A percentile compares a stretch with the other conserved stretches of the same genome.
Conservation (phyloP, 225 moss, liverwort and hornwort genomes). For the Physcomitrellopsis africana region DNA sequence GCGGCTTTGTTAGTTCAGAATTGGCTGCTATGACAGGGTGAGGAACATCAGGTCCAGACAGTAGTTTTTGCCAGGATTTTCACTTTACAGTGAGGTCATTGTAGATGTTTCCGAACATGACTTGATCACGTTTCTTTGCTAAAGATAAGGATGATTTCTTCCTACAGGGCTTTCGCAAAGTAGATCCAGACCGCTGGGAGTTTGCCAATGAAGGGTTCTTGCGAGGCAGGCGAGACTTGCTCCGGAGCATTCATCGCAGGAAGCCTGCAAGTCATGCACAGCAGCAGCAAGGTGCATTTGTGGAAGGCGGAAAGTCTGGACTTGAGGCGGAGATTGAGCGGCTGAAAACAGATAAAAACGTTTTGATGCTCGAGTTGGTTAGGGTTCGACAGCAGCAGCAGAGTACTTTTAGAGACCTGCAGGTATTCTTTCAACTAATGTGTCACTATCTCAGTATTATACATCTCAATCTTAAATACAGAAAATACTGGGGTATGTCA, state of each 20-base stretch:
- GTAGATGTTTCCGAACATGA: not conserved
- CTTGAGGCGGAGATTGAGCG: constrained; percentile 89
- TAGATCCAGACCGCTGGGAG: constrained; percentile 99
- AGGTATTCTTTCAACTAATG: constrained; percentile 41
- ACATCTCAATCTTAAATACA: not conserved
- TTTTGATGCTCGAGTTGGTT: constrained; percentile 86
- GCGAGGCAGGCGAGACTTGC: constrained; percentile 78
- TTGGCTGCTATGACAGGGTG: not conserved
- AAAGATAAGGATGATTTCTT: constrained; percentile 17
- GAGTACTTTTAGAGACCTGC: constrained; percentile 67
- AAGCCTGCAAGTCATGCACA: constrained; percentile 81
- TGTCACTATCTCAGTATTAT: constrained; percentile 11
- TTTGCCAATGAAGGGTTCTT: constrained; percentile 98
- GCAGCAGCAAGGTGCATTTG: constrained; percentile 65
- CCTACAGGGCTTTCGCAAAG: constrained; percentile 92
- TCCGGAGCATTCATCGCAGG: constrained; percentile 85
- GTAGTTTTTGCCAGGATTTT: not conserved
- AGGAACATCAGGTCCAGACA: not conserved
- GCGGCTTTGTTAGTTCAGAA: not conserved
- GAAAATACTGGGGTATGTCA: not conserved
- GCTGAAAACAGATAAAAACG: constrained; percentile 77
- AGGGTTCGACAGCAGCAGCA: constrained; percentile 79
- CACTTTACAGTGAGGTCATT: not conserved
- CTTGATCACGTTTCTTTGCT: constrained; percentile 10
- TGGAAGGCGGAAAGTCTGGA: constrained; percentile 91